Conservation (phyloP, 176 grass and related monocot genomes). For the Hsuehochloa calcarea region DNA sequence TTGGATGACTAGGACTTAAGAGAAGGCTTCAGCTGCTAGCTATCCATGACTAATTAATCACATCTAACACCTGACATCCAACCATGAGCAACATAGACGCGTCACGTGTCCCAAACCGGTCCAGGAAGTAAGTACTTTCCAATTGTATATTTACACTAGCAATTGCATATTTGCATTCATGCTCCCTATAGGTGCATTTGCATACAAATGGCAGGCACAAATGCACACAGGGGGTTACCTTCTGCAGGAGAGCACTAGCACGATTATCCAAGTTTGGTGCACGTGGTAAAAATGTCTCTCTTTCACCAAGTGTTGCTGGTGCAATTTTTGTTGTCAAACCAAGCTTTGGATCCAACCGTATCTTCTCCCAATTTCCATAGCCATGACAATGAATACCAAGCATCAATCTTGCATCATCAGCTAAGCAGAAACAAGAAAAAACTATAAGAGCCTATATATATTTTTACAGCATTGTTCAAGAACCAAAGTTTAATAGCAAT, state of each 20-base stretch:
- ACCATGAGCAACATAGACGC: not conserved
- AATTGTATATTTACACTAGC: not conserved
- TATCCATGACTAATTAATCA: not conserved
- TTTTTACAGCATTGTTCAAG: not conserved
- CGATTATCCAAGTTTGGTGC: constrained; percentile 99
- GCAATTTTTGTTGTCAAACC: constrained; percentile 88
- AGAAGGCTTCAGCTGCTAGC: constrained; percentile 16
- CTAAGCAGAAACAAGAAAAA: constrained; percentile 36
- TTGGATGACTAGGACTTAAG: not conserved
- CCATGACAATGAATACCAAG: constrained; percentile 97
- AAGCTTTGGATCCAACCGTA: constrained; percentile 79
- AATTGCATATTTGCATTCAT: not conserved
- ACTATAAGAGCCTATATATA: constrained; percentile 21
- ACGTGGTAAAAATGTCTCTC: constrained; percentile 92
- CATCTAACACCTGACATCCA: not conserved
- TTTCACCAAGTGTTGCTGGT: constrained; percentile 89
- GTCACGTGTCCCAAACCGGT: not conserved
- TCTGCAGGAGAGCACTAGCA: constrained; percentile 86
- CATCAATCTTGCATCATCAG: constrained; percentile 98
- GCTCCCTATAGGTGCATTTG: not conserved
- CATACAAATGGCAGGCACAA: not conserved
- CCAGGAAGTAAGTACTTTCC: not conserved
- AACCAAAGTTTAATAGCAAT: constrained; percentile 42
- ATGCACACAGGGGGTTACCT: constrained; percentile 39
- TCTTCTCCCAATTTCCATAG: constrained; percentile 99